These are phyloP conservation scores for Wallacemonas collosoma DNA, from an alignment of 208 protist species.

Conservation along the genomic window DNA sequence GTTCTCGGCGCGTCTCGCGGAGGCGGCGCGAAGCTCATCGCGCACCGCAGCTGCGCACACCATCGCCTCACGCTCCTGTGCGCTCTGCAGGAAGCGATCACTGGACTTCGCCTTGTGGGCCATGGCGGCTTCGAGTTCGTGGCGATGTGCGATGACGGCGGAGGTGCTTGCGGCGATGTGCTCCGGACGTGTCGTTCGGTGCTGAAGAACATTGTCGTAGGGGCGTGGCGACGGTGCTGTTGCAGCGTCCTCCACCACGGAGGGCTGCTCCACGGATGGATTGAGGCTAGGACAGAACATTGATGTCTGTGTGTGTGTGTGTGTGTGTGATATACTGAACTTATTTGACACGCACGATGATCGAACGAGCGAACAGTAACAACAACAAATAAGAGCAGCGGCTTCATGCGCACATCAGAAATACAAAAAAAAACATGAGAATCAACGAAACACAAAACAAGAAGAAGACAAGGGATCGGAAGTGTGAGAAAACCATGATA, in stretches of 20 bases:
- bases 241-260: neutral
- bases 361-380: too few species aligned
- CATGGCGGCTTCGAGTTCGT: slow-evolving; percentile 17
- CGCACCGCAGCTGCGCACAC: neutral
- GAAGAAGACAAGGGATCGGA: too few species aligned
- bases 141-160: slow-evolving; percentile 14
- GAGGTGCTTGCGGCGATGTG: neutral
- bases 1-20: slow-evolving; percentile 23
- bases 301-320: neutral
- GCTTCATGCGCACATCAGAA: too few species aligned
- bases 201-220: slow-evolving; percentile 59
- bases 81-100: slow-evolving; percentile 6
- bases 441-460: neutral
- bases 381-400: too few species aligned
- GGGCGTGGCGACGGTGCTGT: slow-evolving; percentile 17
- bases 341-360: too few species aligned
- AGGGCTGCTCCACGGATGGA: neutral
- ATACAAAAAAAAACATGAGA: neutral
- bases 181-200: slow-evolving; percentile 13
- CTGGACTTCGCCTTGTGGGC: slow-evolving; percentile 16
- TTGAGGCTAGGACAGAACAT: slow-evolving; percentile 15
- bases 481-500: too few species aligned
- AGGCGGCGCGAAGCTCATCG: slow-evolving; percentile 10
- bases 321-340: neutral
- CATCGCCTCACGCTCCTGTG: slow-evolving; percentile 18